These are phyloP conservation scores for Dryas alaskensis DNA, from an alignment of 306 rosid genomes.

Conservation along the genomic window DNA sequence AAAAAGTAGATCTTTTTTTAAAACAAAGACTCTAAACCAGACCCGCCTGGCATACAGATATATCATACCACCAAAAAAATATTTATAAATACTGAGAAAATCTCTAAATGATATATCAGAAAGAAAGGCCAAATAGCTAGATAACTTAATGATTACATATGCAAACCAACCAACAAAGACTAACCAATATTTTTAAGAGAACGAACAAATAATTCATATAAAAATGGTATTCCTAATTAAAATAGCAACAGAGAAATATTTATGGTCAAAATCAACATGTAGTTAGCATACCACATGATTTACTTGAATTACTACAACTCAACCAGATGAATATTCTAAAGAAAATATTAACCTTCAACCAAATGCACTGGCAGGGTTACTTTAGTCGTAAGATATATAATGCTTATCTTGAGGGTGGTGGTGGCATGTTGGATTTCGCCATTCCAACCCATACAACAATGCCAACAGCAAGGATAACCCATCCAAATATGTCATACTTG, in stretches of 20 bases:
- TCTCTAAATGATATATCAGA: neutral
- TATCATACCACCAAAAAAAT: neutral
- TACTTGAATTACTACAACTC: conserved; percentile 24
- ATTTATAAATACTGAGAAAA: neutral
- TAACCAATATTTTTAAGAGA: conserved; percentile 3
- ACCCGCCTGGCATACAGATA: neutral
- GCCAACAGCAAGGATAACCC: conserved; percentile 77
- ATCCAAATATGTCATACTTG: conserved; percentile 76
- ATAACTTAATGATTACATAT: neutral
- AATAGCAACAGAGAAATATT: neutral
- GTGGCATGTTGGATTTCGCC: conserved; percentile 65
- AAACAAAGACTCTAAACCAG: neutral
- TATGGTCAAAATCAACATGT: conserved; percentile 21
- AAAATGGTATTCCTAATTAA: conserved; percentile 13
- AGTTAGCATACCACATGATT: conserved; percentile 20
- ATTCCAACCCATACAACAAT: conserved; percentile 71
- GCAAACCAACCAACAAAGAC: conserved; percentile 17
- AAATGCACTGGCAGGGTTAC: conserved; percentile 16
- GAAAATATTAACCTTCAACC: conserved; percentile 31
- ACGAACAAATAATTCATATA: conserved; percentile 2
- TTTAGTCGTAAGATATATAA: conserved; percentile 6
- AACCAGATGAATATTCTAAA: conserved; percentile 11
- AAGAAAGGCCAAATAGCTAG: neutral
- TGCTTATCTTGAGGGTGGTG: conserved; percentile 59
- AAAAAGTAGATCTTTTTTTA: neutral